phyloP scores from a whole-genome alignment of 257 asterid species.

The Anisodus tanguticus region DNA sequence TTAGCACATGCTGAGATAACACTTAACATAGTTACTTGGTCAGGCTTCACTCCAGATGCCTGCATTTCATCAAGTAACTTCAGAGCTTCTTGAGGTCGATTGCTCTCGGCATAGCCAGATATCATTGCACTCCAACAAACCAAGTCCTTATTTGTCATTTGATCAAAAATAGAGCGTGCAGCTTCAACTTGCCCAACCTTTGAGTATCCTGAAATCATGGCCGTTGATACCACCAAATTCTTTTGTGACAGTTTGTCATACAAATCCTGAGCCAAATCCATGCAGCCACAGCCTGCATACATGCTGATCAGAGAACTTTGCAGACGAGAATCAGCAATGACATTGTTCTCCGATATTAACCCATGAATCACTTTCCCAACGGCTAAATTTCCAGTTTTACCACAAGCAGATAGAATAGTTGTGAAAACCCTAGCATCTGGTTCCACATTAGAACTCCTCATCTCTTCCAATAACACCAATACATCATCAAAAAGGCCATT shows the following conservation, averaged over 20 bases:
- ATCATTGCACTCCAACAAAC: slow-evolving; percentile 92
- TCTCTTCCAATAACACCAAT: slow-evolving; percentile 60
- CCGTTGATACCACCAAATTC: slow-evolving; percentile 67
- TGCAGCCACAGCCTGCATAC: slow-evolving; percentile 66
- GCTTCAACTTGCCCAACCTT: slow-evolving; percentile 56
- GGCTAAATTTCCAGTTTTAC: slow-evolving; percentile 53
- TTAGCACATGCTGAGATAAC: slow-evolving; percentile 74
- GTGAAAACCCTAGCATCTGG: slow-evolving; percentile 64
- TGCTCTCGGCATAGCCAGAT: slow-evolving; percentile 74
- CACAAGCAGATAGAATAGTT: slow-evolving; percentile 65
- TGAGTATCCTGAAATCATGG: slow-evolving; percentile 74
- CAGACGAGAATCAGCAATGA: slow-evolving; percentile 53
- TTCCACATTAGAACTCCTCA: slow-evolving; percentile 53
- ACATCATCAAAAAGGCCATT: slow-evolving; percentile 59
- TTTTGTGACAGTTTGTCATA: slow-evolving; percentile 52
- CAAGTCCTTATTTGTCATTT: slow-evolving; percentile 59
- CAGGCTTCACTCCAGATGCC: slow-evolving; percentile 60
- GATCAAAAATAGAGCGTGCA: slow-evolving; percentile 62
- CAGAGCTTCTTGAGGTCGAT: slow-evolving; percentile 67
- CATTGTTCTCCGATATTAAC: slow-evolving; percentile 46
- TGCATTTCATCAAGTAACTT: slow-evolving; percentile 64
- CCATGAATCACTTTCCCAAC: slow-evolving; percentile 56
- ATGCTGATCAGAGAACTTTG: slow-evolving; percentile 69
- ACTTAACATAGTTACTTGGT: slow-evolving; percentile 74
- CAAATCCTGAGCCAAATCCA: slow-evolving; percentile 65